Evolutionary conservation across 306 rosid genomes (phyloP), one percentile per base, ranked within the genome.

Genomic region (Medicago ruthenica): DNA sequence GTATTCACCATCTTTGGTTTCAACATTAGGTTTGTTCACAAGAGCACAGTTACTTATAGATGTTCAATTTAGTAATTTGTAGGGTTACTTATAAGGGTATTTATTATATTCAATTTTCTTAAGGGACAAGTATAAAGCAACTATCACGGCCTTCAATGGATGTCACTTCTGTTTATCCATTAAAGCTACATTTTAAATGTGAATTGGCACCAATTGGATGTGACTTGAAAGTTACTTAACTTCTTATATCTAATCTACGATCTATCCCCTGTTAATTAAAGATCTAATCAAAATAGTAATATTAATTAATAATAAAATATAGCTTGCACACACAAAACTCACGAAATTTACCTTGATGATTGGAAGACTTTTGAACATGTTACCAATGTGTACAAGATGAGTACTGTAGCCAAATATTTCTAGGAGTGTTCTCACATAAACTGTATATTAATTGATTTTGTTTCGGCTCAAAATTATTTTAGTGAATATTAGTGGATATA

Each of bases 111-210:
- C 76, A 64, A 78, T 20, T 78, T 78, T 70, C 85, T 81, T 80
- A 61, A 5, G 80, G 31, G 71, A 77, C 83, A 73, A 73, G 85
- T 67, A 68, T 62, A 37, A 24, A 65, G 63, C 76, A 54, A 71
- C 81, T 71, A 68, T 83, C 55, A 47, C 82, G 80, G 82, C 80
- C 68, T 78, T 82, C 83, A 78, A 68, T 74, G 64, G 41, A 18
- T 71, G 62, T 82, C 63, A 73, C 80, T 71, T 45, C 76, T 68
- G 77, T 83, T 78, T 75, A 50, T 74, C 18, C 76, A 78, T 44
- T 36, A 47, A 69, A 81, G 41, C 68, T 72, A 68, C 74, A 69
- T 68, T 73, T 78, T 81, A 64, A 73, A 83, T 41, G 37, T 50
- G 27, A 69, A 54, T 76, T 70, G 67, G 68, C 67, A 59, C 76